phyloP scores from a whole-genome alignment of 345 rosid genomes.

The Gossypium ekmanianum region DNA sequence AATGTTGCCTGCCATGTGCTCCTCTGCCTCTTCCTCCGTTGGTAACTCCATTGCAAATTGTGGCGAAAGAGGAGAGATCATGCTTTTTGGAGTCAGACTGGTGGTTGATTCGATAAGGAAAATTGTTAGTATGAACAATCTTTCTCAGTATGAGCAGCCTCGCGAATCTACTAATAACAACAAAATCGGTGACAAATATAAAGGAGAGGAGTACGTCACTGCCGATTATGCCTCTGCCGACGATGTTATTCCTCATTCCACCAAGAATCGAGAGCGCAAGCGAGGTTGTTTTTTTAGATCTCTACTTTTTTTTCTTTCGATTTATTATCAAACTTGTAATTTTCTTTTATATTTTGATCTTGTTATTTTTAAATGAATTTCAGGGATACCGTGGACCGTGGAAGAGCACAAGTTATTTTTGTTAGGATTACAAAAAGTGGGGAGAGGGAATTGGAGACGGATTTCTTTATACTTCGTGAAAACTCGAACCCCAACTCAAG shows the following conservation, averaged over 20 bases:
- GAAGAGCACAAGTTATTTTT: conserved; percentile 89
- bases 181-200: background rate
- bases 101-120: conserved; percentile 94
- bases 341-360: background rate
- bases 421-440: conserved; percentile 74
- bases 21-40: conserved; percentile 21
- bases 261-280: conserved; percentile 56
- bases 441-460: conserved; percentile 94
- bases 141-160: conserved; percentile 68
- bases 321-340: background rate
- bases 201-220: conserved; percentile 26
- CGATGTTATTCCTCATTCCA: conserved; percentile 54
- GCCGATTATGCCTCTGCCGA: conserved; percentile 77
- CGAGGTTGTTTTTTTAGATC: conserved; percentile 51
- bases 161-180: conserved; percentile 23
- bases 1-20: conserved; percentile 21
- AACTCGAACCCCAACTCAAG: conserved; percentile 87
- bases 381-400: conserved; percentile 96
- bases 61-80: conserved; percentile 44
- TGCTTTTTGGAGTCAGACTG: conserved; percentile 87
- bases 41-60: conserved; percentile 9
- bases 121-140: conserved; percentile 78
- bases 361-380: background rate
- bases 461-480: conserved; percentile 82
- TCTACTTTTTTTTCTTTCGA: background rate